Evolutionary conservation across 2,329 filamentous ascomycete species (phyloP).

Genomic region (Epicoccum nigrum): DNA sequence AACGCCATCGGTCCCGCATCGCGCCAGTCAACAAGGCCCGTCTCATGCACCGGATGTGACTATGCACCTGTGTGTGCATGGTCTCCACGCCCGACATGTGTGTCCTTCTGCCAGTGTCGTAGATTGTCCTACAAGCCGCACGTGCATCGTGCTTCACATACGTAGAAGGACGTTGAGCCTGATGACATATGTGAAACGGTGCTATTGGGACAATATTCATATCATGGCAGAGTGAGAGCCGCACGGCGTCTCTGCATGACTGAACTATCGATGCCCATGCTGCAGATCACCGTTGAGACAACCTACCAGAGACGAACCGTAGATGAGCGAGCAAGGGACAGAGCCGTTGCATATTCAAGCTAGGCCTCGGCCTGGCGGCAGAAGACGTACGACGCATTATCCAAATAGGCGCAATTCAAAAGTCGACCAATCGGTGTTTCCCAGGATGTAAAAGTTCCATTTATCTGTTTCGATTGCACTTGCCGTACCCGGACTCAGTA

Average conservation of each 20-base stretch:
- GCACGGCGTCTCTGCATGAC: constrained; percentile 40
- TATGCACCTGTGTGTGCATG: constrained; percentile 26
- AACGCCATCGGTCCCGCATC: constrained; percentile 20
- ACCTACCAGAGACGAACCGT: constrained; percentile 21
- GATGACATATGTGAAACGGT: constrained; percentile 6
- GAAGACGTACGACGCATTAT: constrained; percentile 31
- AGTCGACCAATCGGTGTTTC: constrained; percentile 17
- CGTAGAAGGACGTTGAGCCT: constrained; percentile 2
- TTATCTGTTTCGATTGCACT: neutral
- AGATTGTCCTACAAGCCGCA: constrained; percentile 7
- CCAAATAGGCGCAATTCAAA: constrained; percentile 28
- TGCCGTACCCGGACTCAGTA: neutral
- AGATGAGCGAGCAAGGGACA: constrained; percentile 15
- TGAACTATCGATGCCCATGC: constrained; percentile 32
- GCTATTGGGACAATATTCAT: constrained; percentile 4
- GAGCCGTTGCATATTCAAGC: constrained; percentile 15
- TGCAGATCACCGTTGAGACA: constrained; percentile 31
- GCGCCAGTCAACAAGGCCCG: constrained; percentile 22
- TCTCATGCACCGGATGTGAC: constrained; percentile 25
- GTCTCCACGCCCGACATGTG: constrained; percentile 20
- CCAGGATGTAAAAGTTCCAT: neutral
- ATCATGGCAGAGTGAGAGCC: constrained; percentile 29
- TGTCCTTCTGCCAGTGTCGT: constrained; percentile 15
- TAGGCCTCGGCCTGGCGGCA: constrained; percentile 29
- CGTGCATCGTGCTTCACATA: constrained; percentile 7